Percentiles rank a stretch among this genome's conserved stretches.
Evolutionary conservation across 768 basidiomycete species (phyloP).

Genomic region (Guyanaporus albipodus): DNA sequence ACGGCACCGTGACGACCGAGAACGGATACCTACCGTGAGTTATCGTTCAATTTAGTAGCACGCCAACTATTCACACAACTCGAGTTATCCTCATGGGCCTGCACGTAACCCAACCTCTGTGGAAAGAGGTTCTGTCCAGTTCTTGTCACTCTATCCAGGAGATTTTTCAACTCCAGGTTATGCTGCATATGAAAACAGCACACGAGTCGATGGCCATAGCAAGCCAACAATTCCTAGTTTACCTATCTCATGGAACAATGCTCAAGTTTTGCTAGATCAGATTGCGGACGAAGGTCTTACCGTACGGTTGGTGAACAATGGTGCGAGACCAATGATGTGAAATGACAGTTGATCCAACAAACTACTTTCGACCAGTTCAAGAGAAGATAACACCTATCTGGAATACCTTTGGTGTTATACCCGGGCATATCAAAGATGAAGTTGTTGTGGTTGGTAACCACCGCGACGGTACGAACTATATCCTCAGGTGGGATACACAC

Average conservation of each 20-base stretch:
- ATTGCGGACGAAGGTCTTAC: conserved; percentile 36
- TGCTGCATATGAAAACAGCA: conserved; percentile 81
- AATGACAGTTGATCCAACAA: not conserved
- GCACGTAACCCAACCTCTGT: conserved; percentile 83
- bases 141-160: conserved; percentile 61
- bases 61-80: not conserved
- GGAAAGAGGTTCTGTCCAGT: conserved; percentile 83
- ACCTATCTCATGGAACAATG: conserved; percentile 90
- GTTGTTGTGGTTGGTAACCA: conserved; percentile 86
- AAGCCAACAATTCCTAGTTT: conserved; percentile 78
- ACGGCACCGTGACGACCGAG: conserved; percentile 71
- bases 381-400: conserved; percentile 84
- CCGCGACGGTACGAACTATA: conserved; percentile 64
- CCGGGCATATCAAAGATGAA: conserved; percentile 81
- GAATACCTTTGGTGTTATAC: conserved; percentile 85
- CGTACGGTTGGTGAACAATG: conserved; percentile 53
- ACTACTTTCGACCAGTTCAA: conserved; percentile 47
- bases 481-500: not conserved
- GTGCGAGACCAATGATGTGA: conserved; percentile 28
- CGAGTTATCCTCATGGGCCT: conserved; percentile 65
- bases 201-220: conserved; percentile 55
- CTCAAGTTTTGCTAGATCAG: conserved; percentile 56
- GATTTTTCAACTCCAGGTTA: conserved; percentile 86
- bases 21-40: conserved; percentile 69
- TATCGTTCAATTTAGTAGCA: not conserved